Base-by-base conservation (phyloP, 1,284 basidiomycete species). In the Pyrrhoderma noxium region DNA sequence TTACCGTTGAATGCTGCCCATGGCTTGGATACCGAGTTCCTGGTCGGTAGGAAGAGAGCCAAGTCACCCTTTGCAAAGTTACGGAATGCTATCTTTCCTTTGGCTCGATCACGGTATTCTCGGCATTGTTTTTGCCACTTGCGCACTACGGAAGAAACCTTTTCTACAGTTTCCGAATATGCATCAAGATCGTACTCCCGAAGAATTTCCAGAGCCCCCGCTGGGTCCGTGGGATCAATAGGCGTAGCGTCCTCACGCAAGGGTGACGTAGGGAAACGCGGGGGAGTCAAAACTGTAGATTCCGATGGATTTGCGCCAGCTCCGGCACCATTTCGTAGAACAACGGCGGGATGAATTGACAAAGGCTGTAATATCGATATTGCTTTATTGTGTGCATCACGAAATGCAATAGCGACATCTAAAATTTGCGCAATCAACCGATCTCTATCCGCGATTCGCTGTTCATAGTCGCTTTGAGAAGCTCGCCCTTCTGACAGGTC, bases 121-220 rank as follows among this genome's bases (percentile, higher is more conserved):
- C 91, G 93, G 69, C 91, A 95, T 63, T 95, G 92, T 66, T 94
- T 96, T 67, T 92, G 87, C 88, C 93, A 98, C 66, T 94, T 96
- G 53, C 90, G 85, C 49, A 93, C 88, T n/a, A 88, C 82, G 4
- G 81, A 80, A 21, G 88, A 86, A 38, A 88, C 85, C 65, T 87
- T 89, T 50, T 76, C 70, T 41, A 96, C 79, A 0, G 81, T 81
- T 46, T 94, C 92, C 27, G 88, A 67, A 65, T 95, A 93, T 56
- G 82, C 76, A 57, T 89, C 86, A 54, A 92, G 82, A 62, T 93
- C 89, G 61, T 91, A 89, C 18, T 77, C 75, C 35, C 82, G 71
- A 13, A 92, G 67, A 16, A 76, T 71, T 51, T 86, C 82, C 38
- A 92, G 67, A 1, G 87, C 82, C 21, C 75, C 69, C 7, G 73